These are phyloP conservation scores for Ceratobasidium sp. DNA, from an alignment of 1,284 basidiomycete genomes.

Conservation along the genomic window DNA sequence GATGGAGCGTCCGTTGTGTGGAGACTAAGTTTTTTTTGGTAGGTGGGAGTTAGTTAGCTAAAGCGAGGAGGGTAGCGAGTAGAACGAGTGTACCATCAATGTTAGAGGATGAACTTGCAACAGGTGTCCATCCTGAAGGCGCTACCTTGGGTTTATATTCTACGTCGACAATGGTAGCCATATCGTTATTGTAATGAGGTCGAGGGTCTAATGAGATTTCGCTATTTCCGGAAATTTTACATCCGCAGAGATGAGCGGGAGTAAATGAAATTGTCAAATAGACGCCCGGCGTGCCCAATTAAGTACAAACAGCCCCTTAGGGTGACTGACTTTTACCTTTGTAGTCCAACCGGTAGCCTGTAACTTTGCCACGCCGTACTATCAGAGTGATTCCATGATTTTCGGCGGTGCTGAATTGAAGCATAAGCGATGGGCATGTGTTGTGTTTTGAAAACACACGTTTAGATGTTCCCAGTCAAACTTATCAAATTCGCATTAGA, in stretches of 20 bases:
- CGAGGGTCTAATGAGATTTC: slow-evolving; percentile 28
- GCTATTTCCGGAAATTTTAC: slow-evolving; percentile 39
- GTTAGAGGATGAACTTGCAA: slow-evolving; percentile 26
- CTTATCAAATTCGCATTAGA: too few species aligned
- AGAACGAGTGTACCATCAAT: slow-evolving; percentile 30
- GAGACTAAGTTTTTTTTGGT: neutral
- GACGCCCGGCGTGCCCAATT: neutral
- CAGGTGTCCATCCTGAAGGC: slow-evolving; percentile 38
- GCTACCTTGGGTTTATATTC: slow-evolving; percentile 29
- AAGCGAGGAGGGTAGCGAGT: slow-evolving; percentile 52
- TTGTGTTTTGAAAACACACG: neutral
- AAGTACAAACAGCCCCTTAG: neutral
- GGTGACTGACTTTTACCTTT: neutral
- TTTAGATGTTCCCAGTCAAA: too few species aligned
- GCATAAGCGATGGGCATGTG: neutral
- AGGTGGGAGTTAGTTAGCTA: neutral
- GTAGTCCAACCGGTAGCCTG: too few species aligned
- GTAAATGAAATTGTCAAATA: slow-evolving; percentile 4
- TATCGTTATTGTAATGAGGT: slow-evolving; percentile 13
- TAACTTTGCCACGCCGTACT: too few species aligned
- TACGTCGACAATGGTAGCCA: slow-evolving; percentile 44
- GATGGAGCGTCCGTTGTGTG: slow-evolving; percentile 67
- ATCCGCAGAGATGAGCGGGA: slow-evolving; percentile 29
- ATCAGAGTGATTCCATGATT: neutral
- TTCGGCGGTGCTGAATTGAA: neutral